These are phyloP conservation scores for Fusarium torulosum DNA, from an alignment of 2,329 filamentous ascomycete species.

Conservation along the genomic window DNA sequence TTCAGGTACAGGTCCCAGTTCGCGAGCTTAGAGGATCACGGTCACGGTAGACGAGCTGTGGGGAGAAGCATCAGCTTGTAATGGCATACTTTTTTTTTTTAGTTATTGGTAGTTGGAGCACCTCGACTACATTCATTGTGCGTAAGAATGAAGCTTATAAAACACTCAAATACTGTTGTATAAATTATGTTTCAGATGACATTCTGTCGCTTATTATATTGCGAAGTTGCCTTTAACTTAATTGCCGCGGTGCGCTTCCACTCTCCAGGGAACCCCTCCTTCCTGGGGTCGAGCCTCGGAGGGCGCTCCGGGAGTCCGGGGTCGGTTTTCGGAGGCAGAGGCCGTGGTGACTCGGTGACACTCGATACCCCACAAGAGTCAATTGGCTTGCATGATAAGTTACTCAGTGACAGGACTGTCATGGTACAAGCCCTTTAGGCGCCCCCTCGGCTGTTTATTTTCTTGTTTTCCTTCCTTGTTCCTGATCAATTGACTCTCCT, in stretches of 20 bases:
- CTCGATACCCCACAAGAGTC: slow-evolving; percentile 29
- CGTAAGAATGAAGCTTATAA: slow-evolving; percentile 34
- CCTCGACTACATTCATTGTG: slow-evolving; percentile 38
- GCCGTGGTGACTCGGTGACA: slow-evolving; percentile 37
- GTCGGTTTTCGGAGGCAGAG: slow-evolving; percentile 40
- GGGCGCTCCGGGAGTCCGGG: slow-evolving; percentile 41
- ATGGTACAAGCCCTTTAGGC: slow-evolving; percentile 22
- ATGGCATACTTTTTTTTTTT: slow-evolving; percentile 50
- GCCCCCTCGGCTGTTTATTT: slow-evolving; percentile 24
- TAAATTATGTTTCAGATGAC: not conserved
- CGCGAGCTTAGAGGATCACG: slow-evolving; percentile 40
- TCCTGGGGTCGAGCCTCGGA: slow-evolving; percentile 32
- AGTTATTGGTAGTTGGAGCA: slow-evolving; percentile 41
- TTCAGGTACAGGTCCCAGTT: slow-evolving; percentile 28
- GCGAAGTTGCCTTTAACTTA: not conserved
- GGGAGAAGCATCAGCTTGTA: slow-evolving; percentile 48
- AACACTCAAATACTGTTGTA: not conserved
- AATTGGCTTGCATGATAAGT: slow-evolving; percentile 31
- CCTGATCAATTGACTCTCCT: slow-evolving; percentile 36
- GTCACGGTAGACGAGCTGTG: slow-evolving; percentile 46
- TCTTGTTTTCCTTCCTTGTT: slow-evolving; percentile 12
- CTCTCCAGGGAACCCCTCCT: not conserved
- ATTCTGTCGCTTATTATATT: not conserved
- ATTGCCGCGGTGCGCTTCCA: slow-evolving; percentile 24
- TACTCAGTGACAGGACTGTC: slow-evolving; percentile 5